Conservation (phyloP, 2,329 filamentous ascomycete species). For the Pseudogymnoascus sp. region DNA sequence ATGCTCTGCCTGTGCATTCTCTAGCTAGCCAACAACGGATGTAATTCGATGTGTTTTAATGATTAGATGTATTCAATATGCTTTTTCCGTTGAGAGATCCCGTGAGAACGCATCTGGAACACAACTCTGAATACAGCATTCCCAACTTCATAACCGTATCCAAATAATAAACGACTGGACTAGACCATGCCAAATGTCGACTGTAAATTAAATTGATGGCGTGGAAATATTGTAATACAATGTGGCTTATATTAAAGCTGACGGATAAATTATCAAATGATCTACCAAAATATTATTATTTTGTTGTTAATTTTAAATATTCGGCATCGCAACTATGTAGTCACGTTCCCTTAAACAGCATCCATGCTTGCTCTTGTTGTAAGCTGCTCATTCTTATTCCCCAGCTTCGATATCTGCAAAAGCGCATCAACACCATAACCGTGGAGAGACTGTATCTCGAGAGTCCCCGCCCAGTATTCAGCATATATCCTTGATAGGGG, state of each 20-base stretch:
- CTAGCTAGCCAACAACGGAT: slow-evolving; percentile 27
- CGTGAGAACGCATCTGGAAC: not conserved
- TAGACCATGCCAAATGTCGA: not conserved
- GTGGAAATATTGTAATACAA: not conserved
- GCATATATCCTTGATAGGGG: slow-evolving; percentile 92
- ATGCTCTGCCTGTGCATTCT: slow-evolving; percentile 15
- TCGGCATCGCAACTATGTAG: not conserved
- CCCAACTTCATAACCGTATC: not conserved
- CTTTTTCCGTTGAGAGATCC: not conserved
- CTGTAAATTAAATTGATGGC: not conserved
- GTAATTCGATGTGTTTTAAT: slow-evolving; percentile 28
- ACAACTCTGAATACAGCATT: not conserved
- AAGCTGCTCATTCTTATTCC: slow-evolving; percentile 96
- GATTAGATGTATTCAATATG: slow-evolving; percentile 7
- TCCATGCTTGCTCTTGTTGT: slow-evolving; percentile 71
- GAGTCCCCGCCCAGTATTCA: slow-evolving; percentile 92
- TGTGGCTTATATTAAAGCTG: not conserved
- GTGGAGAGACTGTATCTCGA: slow-evolving; percentile 86
- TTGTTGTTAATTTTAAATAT: not conserved
- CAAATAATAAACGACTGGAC: not conserved
- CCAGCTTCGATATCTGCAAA: slow-evolving; percentile 88
- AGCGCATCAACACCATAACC: slow-evolving; percentile 96
- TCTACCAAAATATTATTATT: not conserved
- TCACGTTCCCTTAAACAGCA: slow-evolving; percentile 41
- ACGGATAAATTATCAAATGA: not conserved